A percentile compares a stretch with the other conserved stretches of the same genome.
phyloP scores from a whole-genome alignment of 116 monocot genomes.

The Papilionanthe hybrid region DNA sequence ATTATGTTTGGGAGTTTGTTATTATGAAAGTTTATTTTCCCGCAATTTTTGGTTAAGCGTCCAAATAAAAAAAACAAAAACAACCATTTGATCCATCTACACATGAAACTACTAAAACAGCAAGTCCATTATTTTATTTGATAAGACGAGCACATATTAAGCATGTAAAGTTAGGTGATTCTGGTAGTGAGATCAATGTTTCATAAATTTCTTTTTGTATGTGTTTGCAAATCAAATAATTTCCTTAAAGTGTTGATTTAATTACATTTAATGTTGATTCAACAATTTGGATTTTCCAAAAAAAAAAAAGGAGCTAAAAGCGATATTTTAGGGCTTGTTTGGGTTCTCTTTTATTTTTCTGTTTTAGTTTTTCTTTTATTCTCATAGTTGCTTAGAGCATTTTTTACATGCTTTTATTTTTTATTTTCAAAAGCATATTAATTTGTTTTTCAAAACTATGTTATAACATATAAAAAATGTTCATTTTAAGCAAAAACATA shows the following conservation, averaged over 20 bases:
- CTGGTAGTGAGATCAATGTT: constrained; percentile 4
- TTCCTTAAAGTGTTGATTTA: neutral
- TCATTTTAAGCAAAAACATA: too few relatives aligned
- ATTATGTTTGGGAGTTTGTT: neutral
- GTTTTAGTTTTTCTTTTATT: too few relatives aligned
- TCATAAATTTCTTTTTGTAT: neutral
- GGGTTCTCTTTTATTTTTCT: too few relatives aligned
- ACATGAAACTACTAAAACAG: neutral
- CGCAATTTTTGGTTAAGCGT: neutral
- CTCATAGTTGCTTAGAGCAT: too few relatives aligned
- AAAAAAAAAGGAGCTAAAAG: neutral
- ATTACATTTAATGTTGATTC: neutral
- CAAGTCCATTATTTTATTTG: neutral
- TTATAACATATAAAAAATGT: too few relatives aligned
- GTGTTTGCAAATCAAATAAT: neutral
- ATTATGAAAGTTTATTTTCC: neutral
- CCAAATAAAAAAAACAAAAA: neutral
- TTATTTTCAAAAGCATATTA: too few relatives aligned
- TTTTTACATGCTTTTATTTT: too few relatives aligned
- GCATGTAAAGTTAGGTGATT: neutral
- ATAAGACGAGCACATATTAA: neutral
- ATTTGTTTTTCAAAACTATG: too few relatives aligned
- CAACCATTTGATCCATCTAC: neutral
- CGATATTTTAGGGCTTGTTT: neutral
- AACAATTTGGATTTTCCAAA: neutral